Conservation (phyloP, 257 asterid species). For the Plantago ovata region DNA sequence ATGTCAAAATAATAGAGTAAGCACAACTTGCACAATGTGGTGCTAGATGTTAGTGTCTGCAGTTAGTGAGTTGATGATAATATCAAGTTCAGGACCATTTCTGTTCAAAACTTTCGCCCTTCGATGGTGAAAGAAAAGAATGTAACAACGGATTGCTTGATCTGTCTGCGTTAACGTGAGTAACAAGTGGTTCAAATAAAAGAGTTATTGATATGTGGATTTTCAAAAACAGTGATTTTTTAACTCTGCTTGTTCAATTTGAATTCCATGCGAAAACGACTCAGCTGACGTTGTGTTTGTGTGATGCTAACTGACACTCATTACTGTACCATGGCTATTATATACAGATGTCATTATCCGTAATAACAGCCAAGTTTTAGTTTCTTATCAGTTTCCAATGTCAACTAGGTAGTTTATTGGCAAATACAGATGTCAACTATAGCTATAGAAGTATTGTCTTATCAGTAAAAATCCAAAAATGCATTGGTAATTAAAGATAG, state of each 20-base stretch:
- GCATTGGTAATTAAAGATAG: not conserved
- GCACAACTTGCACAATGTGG: not conserved
- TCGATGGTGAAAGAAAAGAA: conserved; percentile 6
- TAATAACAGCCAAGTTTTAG: not conserved
- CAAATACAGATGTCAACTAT: not conserved
- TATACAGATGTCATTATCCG: not conserved
- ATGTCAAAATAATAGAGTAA: not conserved
- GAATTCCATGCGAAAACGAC: not conserved
- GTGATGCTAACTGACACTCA: not conserved
- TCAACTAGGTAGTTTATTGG: not conserved
- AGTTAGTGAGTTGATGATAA: too few species aligned
- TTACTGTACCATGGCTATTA: not conserved
- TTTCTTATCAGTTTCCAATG: not conserved
- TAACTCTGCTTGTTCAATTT: not conserved
- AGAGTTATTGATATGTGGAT: not conserved
- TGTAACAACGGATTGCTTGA: not conserved
- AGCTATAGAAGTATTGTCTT: not conserved
- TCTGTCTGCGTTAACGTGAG: not conserved
- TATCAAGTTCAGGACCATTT: conserved; percentile 3
- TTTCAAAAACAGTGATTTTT: not conserved
- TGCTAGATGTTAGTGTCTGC: too few species aligned
- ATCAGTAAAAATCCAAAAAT: not conserved
- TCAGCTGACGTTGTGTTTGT: not conserved
- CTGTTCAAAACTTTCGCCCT: not conserved
- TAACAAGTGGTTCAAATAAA: not conserved